Base-by-base conservation (phyloP, 106 monocot genomes). In the Acanthochlamys bracteata region DNA sequence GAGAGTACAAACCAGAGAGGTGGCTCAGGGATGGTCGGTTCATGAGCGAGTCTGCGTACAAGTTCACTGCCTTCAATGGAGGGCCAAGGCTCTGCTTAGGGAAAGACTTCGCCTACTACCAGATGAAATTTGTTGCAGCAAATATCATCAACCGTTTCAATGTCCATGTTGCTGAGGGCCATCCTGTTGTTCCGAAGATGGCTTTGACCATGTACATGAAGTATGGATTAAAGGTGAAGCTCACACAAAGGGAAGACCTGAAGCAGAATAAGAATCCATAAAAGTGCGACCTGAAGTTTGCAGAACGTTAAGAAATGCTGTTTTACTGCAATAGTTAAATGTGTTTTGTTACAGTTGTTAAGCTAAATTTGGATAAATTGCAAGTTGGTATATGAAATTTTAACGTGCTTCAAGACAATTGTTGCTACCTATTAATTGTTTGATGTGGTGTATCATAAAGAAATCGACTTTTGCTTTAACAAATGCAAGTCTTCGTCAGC, bases 171-270 rank as follows among this genome's bases (percentile, higher is more conserved):
- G 83, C 82, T 54, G 25, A 80, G 22, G 51, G 51, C 46, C 96
- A 98, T 53, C 78, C 88, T 4, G 85, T 85, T 20, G 75, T 11
- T 16, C 90, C 91, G 0, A 98, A 98, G 75, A 45, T 98, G 20
- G 96, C 96, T 1, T 69, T 98, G 61, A 98, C 96, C 46, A 83
- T 91, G 88, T 88, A 88, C 80, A 91, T 98, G 88, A 91, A 85
- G 72, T 54, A 85, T 58, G 91, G 96, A 4, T 57, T 91, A 40
- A 91, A 81, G 74, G 88, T 88, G 47, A 81, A 46, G 13, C 78
- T 98, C 22, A 55, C 55, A 15, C 16, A 3, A 55, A 55, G 55
- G 22, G 55, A 55, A 1, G 55, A 55, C 10, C 0, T 20, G 0
- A 55, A 22, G 15, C 6, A 20, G 16, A 10, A 15, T 21, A 2